A percentile compares a stretch with the other conserved stretches of the same genome.
phyloP scores from a whole-genome alignment of 164 flowering plant species.

The Piper longum region DNA sequence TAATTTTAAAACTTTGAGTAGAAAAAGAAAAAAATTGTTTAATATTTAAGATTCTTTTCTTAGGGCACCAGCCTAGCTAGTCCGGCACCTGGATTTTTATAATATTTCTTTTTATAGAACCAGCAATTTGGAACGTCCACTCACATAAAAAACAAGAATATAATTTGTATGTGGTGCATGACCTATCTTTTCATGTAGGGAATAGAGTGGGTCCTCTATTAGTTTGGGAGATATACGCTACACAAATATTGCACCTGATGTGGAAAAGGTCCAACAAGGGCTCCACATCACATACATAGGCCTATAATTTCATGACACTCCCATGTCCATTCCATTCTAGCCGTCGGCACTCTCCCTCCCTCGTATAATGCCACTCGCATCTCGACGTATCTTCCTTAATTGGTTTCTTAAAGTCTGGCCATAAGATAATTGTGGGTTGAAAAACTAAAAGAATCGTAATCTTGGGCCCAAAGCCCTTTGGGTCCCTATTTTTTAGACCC shows the following conservation, averaged over 20 bases:
- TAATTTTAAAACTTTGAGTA: too few relatives aligned
- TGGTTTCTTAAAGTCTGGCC: too few relatives aligned
- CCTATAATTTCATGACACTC: not conserved
- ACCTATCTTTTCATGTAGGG: not conserved
- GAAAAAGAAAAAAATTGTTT: too few relatives aligned
- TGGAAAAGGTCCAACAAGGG: constrained; percentile 5
- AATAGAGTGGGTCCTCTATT: not conserved
- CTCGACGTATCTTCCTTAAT: too few relatives aligned
- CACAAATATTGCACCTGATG: constrained; percentile 1
- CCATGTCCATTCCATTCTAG: not conserved
- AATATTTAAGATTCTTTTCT: not conserved
- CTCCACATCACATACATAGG: not conserved
- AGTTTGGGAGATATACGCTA: not conserved
- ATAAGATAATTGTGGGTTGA: too few relatives aligned
- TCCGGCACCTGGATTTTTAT: not conserved
- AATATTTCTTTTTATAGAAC: not conserved
- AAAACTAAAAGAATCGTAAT: too few relatives aligned
- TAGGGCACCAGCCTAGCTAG: not conserved
- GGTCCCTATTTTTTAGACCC: too few relatives aligned
- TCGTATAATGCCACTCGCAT: too few relatives aligned
- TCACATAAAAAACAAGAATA: not conserved
- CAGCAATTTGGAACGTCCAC: not conserved
- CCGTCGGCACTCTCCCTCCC: not conserved
- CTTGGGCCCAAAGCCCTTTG: too few relatives aligned
- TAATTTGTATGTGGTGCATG: not conserved